phyloP scores from a whole-genome alignment of 169 alveolate genomes.

The Plasmodium gaboni region DNA sequence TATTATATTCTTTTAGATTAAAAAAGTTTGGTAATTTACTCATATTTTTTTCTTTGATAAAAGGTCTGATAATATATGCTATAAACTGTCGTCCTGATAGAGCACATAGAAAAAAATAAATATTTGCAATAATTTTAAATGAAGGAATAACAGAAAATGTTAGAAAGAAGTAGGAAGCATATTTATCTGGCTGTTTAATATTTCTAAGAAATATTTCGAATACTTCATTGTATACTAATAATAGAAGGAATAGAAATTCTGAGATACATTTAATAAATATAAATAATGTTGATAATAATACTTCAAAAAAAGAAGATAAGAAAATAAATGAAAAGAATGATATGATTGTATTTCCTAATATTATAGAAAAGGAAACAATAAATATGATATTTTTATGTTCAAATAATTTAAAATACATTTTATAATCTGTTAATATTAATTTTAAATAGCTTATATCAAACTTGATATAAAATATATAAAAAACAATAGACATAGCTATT shows the following conservation, averaged over 20 bases:
- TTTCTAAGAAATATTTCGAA: conserved; percentile 47
- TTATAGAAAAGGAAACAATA: conserved; percentile 37
- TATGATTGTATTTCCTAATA: conserved; percentile 47
- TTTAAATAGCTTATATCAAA: conserved; percentile 19
- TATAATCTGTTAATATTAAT: conserved; percentile 17
- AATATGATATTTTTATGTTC: conserved; percentile 49
- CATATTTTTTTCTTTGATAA: conserved; percentile 16
- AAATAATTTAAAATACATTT: conserved; percentile 37
- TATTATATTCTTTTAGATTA: conserved; percentile 15
- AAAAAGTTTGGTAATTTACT: conserved; percentile 51
- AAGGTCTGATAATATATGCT: conserved; percentile 60
- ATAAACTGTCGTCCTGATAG: conserved; percentile 64
- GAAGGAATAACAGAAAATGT: conserved; percentile 55
- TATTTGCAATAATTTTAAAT: conserved; percentile 47
- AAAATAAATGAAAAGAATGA: conserved; percentile 52
- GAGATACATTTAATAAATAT: conserved; percentile 48
- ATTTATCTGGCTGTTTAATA: conserved; percentile 31
- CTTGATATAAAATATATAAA: conserved; percentile 42
- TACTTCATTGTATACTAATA: conserved; percentile 33
- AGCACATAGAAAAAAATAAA: conserved; percentile 54
- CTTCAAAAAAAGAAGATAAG: conserved; percentile 32
- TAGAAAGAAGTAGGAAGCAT: conserved; percentile 47
- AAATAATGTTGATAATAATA: conserved; percentile 24
- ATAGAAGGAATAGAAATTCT: conserved; percentile 43
- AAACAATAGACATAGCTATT: conserved; percentile 51